Percentiles rank a stretch among this genome's conserved stretches.
Evolutionary conservation across 306 rosid genomes (phyloP).

Genomic region (Arachis stenosperma): DNA sequence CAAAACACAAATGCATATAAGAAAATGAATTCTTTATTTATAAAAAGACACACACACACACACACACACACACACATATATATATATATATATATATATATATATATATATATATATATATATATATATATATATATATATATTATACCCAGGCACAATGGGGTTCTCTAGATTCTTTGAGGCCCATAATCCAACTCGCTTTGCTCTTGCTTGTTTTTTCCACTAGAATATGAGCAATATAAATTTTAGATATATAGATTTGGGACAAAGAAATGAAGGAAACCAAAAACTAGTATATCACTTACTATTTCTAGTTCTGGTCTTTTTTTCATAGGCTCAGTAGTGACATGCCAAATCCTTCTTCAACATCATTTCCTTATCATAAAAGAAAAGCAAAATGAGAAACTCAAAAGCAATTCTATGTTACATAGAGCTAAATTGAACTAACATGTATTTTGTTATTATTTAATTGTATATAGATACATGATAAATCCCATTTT

Average conservation of each 20-base stretch:
- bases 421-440: neutral
- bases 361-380: slow-evolving; percentile 88
- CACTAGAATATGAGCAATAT: slow-evolving; percentile 49
- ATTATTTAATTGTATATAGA: too few species aligned
- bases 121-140: too few species aligned
- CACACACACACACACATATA: too few species aligned
- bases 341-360: slow-evolving; percentile 93
- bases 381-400: slow-evolving; percentile 29
- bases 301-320: slow-evolving; percentile 68
- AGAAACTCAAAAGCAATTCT: slow-evolving; percentile 2
- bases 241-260: slow-evolving; percentile 7
- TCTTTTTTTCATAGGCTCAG: slow-evolving; percentile 71
- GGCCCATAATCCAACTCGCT: slow-evolving; percentile 86
- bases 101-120: too few species aligned
- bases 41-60: too few species aligned
- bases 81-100: too few species aligned
- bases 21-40: too few species aligned
- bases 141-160: too few species aligned
- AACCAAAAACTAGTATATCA: neutral
- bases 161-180: slow-evolving; percentile 88
- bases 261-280: slow-evolving; percentile 9
- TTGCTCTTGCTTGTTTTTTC: slow-evolving; percentile 69
- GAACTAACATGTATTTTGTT: neutral
- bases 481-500: too few species aligned
- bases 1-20: too few species aligned